phyloP scores from a whole-genome alignment of 805 yeast genomes.

The Yarrowia bubula region DNA sequence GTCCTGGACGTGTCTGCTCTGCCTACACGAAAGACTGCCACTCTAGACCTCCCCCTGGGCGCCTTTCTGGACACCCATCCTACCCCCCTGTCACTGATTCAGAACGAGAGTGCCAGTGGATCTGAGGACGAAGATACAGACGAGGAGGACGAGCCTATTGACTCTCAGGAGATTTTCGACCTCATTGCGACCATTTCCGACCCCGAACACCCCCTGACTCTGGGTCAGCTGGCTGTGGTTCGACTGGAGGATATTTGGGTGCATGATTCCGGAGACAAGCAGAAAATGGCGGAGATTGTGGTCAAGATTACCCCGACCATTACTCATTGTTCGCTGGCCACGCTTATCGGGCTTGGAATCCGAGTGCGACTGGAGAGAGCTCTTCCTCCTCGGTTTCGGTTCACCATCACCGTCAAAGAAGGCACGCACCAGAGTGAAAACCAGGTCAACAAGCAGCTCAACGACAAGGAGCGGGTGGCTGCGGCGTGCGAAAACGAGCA shows the following conservation, averaged over 20 bases:
- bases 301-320: constrained; percentile 94
- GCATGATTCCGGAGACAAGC: constrained; percentile 51
- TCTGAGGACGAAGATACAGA: constrained; percentile 30
- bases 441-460: constrained; percentile 94
- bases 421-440: constrained; percentile 95
- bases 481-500: constrained; percentile 99
- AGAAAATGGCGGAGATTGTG: constrained; percentile 66
- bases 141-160: constrained; percentile 57
- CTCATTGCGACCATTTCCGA: constrained; percentile 83
- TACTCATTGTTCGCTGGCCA: constrained; percentile 95
- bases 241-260: constrained; percentile 78
- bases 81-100: constrained; percentile 16
- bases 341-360: constrained; percentile 91
- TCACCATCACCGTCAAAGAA: constrained; percentile 74
- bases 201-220: constrained; percentile 94
- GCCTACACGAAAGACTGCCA: constrained; percentile 58
- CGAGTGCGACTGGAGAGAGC: constrained; percentile 88
- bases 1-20: constrained; percentile 71
- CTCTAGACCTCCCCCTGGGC: constrained; percentile 24
- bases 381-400: constrained; percentile 78
- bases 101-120: constrained; percentile 11
- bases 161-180: constrained; percentile 86
- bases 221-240: constrained; percentile 93
- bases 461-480: constrained; percentile 95
- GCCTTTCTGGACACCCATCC: constrained; percentile 12